These are phyloP conservation scores for Penicillium sp. DNA, from an alignment of 2,329 filamentous ascomycete species.

Conservation along the genomic window DNA sequence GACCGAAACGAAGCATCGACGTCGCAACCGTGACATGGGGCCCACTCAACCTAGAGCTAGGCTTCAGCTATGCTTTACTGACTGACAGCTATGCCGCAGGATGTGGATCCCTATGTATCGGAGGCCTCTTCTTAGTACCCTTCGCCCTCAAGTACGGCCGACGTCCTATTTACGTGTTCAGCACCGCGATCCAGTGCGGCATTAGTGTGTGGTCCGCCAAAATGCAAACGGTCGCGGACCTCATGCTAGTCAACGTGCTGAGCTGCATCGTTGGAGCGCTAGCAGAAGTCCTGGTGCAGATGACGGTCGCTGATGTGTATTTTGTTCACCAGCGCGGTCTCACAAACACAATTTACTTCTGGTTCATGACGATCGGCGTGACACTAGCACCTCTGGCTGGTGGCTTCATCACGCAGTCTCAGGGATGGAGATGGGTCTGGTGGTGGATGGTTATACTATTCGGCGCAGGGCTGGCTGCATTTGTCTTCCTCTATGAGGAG, in stretches of 20 bases:
- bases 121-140: constrained; percentile 48
- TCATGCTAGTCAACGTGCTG: constrained; percentile 48
- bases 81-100: constrained; percentile 51
- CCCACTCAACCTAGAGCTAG: constrained; percentile 45
- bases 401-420: constrained; percentile 37
- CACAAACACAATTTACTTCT: constrained; percentile 53
- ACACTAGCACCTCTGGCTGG: constrained; percentile 40
- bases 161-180: constrained; percentile 50
- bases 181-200: constrained; percentile 40
- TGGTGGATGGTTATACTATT: constrained; percentile 51
- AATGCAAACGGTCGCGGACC: constrained; percentile 45
- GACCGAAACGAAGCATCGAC: constrained; percentile 25
- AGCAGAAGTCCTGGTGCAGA: constrained; percentile 48
- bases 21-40: constrained; percentile 48
- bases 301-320: constrained; percentile 53
- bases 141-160: constrained; percentile 52
- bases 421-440: constrained; percentile 56
- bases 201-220: constrained; percentile 48
- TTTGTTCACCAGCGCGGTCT: constrained; percentile 52
- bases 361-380: constrained; percentile 30
- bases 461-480: constrained; percentile 38
- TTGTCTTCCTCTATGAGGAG: constrained; percentile 51
- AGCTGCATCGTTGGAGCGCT: constrained; percentile 49
- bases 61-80: constrained; percentile 43
- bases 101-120: constrained; percentile 46